Conservation (phyloP, 768 basidiomycete genomes). For the Lactarius tabidus region DNA sequence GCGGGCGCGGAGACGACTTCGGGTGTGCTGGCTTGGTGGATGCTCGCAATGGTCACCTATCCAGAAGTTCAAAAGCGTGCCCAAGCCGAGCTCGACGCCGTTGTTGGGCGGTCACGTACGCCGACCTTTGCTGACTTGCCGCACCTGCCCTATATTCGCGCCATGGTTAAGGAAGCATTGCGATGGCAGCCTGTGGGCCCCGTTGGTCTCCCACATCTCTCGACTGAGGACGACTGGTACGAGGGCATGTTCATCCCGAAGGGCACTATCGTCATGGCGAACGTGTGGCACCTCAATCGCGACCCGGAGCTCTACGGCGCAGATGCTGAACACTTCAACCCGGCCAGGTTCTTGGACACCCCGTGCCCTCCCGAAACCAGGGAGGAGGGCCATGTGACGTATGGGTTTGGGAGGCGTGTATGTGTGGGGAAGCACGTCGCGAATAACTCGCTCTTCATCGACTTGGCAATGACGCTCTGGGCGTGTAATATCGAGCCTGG, state of each 20-base stretch:
- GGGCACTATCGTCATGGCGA: slow-evolving; percentile 34
- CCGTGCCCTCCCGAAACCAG: slow-evolving; percentile 27
- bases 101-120: slow-evolving; percentile 12
- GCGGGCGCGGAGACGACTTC: slow-evolving; percentile 9
- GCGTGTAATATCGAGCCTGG: slow-evolving; percentile 24
- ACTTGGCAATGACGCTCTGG: slow-evolving; percentile 32
- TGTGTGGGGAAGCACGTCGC: slow-evolving; percentile 16
- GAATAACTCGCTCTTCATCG: slow-evolving; percentile 33
- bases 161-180: slow-evolving; percentile 22
- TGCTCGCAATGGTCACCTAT: slow-evolving; percentile 10
- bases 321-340: slow-evolving; percentile 27
- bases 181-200: slow-evolving; percentile 8
- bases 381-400: slow-evolving; percentile 30
- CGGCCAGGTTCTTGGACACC: slow-evolving; percentile 28
- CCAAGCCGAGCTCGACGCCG: slow-evolving; percentile 12
- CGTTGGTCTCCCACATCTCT: slow-evolving; percentile 24
- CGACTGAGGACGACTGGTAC: slow-evolving; percentile 31
- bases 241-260: slow-evolving; percentile 33
- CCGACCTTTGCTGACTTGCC: slow-evolving; percentile 19
- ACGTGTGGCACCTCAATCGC: slow-evolving; percentile 29
- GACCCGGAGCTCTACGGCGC: slow-evolving; percentile 29
- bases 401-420: slow-evolving; percentile 30
- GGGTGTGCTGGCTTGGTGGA: slow-evolving; percentile 7
- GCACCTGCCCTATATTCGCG: slow-evolving; percentile 19
- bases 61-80: slow-evolving; percentile 6